A percentile compares a stretch with the other conserved stretches of the same genome.
These are phyloP conservation scores for Syncephalastrum racemosum DNA, from an alignment of 371 early-diverging fungal species.

Conservation along the genomic window DNA sequence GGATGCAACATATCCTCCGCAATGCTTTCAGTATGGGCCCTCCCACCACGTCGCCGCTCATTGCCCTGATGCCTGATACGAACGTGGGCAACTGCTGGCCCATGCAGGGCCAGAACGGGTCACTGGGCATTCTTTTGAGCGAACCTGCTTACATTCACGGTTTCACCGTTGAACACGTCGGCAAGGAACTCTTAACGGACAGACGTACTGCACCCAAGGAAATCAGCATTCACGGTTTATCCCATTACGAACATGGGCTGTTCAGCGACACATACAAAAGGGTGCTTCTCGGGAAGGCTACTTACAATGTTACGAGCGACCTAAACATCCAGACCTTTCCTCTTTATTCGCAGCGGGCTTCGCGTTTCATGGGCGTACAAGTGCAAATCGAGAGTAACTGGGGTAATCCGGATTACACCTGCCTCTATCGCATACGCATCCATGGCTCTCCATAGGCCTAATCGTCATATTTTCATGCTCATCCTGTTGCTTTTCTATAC, in stretches of 20 bases:
- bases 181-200: constrained; percentile 51
- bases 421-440: constrained; percentile 78
- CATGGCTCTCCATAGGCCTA: constrained; percentile 47
- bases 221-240: constrained; percentile 69
- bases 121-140: constrained; percentile 61
- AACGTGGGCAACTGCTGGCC: constrained; percentile 78
- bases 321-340: constrained; percentile 39
- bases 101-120: constrained; percentile 60
- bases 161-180: constrained; percentile 69
- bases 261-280: neutral
- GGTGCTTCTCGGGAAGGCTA: constrained; percentile 10
- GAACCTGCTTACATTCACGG: constrained; percentile 53
- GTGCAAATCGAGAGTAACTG: constrained; percentile 68
- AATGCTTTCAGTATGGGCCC: too few species aligned
- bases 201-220: constrained; percentile 62
- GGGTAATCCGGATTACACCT: constrained; percentile 75
- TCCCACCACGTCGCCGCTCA: constrained; percentile 38
- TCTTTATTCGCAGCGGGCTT: constrained; percentile 29
- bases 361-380: constrained; percentile 28
- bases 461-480: too few species aligned
- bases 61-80: constrained; percentile 51
- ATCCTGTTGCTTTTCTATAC: too few species aligned
- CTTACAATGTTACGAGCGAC: constrained; percentile 23
- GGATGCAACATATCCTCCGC: too few species aligned
- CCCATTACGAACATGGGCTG: constrained; percentile 7